Percentiles rank a stretch among this genome's conserved stretches.
phyloP scores from a whole-genome alignment of 371 early-diverging fungal genomes.

The Coemansia sp. region DNA sequence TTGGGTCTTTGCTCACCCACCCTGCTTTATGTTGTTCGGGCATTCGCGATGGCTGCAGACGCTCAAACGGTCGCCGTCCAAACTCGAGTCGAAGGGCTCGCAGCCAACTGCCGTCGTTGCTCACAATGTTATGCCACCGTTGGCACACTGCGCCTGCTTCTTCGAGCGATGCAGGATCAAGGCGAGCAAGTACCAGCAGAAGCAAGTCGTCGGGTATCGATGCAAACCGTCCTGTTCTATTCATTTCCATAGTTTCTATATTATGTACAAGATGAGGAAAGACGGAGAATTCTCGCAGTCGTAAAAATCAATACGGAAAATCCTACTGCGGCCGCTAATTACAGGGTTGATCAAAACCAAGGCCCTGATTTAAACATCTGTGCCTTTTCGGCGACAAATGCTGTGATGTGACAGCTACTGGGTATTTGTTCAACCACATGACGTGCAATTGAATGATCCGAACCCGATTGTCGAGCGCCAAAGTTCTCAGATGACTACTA shows the following conservation, averaged over 20 bases:
- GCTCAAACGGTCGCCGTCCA: slow-evolving; percentile 15
- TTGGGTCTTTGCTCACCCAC: not conserved
- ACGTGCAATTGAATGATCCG: not conserved
- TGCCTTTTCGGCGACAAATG: not conserved
- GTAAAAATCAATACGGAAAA: too few species aligned
- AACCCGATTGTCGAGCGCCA: not conserved
- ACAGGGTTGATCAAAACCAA: too few species aligned
- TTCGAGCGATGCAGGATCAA: slow-evolving; percentile 18
- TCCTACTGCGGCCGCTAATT: not conserved
- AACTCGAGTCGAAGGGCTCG: slow-evolving; percentile 17
- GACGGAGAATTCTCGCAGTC: too few species aligned
- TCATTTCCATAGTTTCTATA: not conserved
- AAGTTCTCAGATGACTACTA: not conserved
- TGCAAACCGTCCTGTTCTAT: not conserved
- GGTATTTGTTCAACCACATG: not conserved
- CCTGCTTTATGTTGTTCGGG: not conserved
- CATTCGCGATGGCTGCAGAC: slow-evolving; percentile 9
- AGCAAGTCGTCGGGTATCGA: slow-evolving; percentile 28
- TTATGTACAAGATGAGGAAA: not conserved
- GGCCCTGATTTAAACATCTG: not conserved
- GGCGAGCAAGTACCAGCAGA: slow-evolving; percentile 11
- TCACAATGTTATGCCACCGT: slow-evolving; percentile 18
- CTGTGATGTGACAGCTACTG: not conserved
- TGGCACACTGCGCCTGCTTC: slow-evolving; percentile 22
- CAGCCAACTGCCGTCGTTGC: slow-evolving; percentile 36